Conservation (phyloP, 306 rosid species). For the Hippophae rhamnoides region DNA sequence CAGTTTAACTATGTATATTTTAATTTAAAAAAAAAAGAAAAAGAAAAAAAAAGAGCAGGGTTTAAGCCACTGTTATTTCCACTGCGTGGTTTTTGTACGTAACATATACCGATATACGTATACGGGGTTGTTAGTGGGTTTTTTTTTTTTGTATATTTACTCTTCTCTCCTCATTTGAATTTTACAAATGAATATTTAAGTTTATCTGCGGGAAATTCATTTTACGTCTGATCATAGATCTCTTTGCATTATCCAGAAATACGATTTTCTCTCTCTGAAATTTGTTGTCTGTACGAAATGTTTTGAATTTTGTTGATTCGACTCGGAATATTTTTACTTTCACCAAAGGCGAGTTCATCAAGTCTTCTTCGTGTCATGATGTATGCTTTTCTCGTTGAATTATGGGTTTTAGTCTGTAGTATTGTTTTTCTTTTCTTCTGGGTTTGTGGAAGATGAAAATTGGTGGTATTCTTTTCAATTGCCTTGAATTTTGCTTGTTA, state of each 20-base stretch:
- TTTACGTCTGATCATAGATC: conserved; percentile 23
- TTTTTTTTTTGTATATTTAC: conserved; percentile 18
- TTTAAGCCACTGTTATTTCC: conserved; percentile 46
- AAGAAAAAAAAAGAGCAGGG: conserved; percentile 28
- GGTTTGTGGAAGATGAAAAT: conserved; percentile 4
- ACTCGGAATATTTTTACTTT: neutral
- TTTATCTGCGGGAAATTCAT: conserved; percentile 11
- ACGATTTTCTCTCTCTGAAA: conserved; percentile 14
- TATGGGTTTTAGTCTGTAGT: conserved; percentile 17
- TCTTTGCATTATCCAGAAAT: conserved; percentile 14
- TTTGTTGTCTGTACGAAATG: conserved; percentile 25
- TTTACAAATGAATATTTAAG: neutral
- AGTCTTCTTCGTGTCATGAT: conserved; percentile 4
- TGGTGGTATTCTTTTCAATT: conserved; percentile 1
- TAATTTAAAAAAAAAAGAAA: neutral
- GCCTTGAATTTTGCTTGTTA: conserved; percentile 15
- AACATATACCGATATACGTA: neutral
- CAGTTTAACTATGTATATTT: neutral
- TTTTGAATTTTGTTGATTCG: conserved; percentile 18
- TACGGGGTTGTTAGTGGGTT: conserved; percentile 1
- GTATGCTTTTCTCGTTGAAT: conserved; percentile 11
- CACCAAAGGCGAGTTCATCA: conserved; percentile 32
- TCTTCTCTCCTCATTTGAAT: conserved; percentile 15
- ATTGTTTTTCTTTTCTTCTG: conserved; percentile 1
- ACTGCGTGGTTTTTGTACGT: conserved; percentile 27